Evolutionary conservation across 2,329 filamentous ascomycete species (phyloP).

Genomic region (Huntiella decipiens): DNA sequence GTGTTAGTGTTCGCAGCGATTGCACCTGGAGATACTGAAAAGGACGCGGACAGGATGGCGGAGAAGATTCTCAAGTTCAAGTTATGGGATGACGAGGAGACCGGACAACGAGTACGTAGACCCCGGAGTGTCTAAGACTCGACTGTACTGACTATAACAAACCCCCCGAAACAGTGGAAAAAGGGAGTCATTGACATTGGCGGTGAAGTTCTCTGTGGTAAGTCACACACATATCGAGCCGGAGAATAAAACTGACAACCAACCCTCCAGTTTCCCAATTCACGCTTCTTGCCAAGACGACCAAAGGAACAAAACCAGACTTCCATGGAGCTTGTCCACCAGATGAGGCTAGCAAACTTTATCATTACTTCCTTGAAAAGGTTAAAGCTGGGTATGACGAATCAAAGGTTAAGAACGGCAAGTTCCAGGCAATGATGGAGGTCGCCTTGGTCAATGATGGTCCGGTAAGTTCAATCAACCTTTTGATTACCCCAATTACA

Average conservation of each 20-base stretch:
- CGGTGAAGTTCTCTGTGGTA: constrained; percentile 90
- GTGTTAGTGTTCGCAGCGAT: constrained; percentile 83
- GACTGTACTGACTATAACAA: not conserved
- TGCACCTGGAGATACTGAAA: constrained; percentile 73
- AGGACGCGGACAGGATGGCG: constrained; percentile 69
- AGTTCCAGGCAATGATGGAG: constrained; percentile 98
- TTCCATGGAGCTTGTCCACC: constrained; percentile 76
- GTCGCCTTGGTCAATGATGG: constrained; percentile 81
- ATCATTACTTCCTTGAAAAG: constrained; percentile 64
- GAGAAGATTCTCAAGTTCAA: constrained; percentile 76
- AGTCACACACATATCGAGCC: constrained; percentile 8
- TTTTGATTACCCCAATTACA: not conserved
- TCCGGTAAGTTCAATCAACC: constrained; percentile 27
- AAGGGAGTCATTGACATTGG: constrained; percentile 69
- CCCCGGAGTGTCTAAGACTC: not conserved
- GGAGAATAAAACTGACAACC: not conserved
- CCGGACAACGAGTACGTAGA: constrained; percentile 38
- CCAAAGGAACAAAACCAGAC: constrained; percentile 87
- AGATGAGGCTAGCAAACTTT: constrained; percentile 61
- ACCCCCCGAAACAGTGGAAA: constrained; percentile 51
- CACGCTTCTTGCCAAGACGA: constrained; percentile 79
- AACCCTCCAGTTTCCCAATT: constrained; percentile 68
- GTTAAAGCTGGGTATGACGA: constrained; percentile 52
- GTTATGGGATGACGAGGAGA: constrained; percentile 66
- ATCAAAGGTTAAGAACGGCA: constrained; percentile 77